These are phyloP conservation scores for Bretziella fagacearum DNA, from an alignment of 2,329 filamentous ascomycete species.

Conservation along the genomic window DNA sequence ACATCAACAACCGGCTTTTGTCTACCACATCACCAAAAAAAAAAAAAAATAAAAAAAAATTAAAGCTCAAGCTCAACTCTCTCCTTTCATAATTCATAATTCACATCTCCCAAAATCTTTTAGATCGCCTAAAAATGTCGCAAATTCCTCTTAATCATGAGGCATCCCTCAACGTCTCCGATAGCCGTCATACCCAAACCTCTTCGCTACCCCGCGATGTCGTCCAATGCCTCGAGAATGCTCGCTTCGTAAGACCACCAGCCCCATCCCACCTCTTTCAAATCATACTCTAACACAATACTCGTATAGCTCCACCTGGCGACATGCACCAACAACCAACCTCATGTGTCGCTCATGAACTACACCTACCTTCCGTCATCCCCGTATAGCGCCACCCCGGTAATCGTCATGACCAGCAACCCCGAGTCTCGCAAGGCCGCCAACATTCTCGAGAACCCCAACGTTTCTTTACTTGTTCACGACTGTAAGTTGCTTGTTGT, in stretches of 20 bases:
- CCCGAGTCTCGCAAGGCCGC: slow-evolving; percentile 60
- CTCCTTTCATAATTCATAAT: background rate
- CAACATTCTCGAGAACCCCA: slow-evolving; percentile 69
- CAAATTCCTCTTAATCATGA: slow-evolving; percentile 60
- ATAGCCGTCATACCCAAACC: slow-evolving; percentile 52
- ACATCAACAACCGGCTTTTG: too few relatives aligned
- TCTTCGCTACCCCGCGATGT: slow-evolving; percentile 66
- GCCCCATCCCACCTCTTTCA: slow-evolving; percentile 2
- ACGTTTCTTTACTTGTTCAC: slow-evolving; percentile 87
- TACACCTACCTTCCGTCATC: slow-evolving; percentile 87
- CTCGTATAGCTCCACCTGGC: slow-evolving; percentile 73
- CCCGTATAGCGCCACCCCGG: slow-evolving; percentile 50
- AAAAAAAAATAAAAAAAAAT: too few relatives aligned
- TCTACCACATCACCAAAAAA: too few relatives aligned
- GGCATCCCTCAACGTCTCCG: slow-evolving; percentile 50
- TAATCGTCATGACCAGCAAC: slow-evolving; percentile 89
- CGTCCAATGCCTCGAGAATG: slow-evolving; percentile 79
- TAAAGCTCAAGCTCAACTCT: background rate
- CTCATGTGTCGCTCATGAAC: slow-evolving; percentile 95
- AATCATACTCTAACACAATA: background rate
- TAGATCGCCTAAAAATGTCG: too few relatives aligned
- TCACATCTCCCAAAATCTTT: background rate
- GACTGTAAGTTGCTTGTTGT: slow-evolving; percentile 41
- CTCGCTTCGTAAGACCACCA: slow-evolving; percentile 60
- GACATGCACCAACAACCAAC: slow-evolving; percentile 66